Evolutionary conservation across 768 basidiomycete species (phyloP).

Genomic region (Rhizopogon vesiculosus): DNA sequence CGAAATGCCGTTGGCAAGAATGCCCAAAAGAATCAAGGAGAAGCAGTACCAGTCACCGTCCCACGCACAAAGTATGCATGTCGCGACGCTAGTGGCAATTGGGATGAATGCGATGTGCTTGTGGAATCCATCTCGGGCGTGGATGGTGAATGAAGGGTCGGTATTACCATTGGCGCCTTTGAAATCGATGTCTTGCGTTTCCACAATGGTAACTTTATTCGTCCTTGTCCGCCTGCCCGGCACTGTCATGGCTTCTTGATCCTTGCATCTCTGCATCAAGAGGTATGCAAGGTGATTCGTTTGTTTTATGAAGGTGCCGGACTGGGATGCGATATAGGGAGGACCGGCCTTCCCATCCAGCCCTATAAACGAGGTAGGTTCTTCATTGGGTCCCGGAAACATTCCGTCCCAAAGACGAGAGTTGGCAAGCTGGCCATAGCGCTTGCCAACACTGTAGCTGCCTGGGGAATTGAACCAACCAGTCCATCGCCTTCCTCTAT

Average conservation of each 20-base stretch:
- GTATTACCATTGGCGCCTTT: background rate
- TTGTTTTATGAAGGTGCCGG: slow-evolving; percentile 24
- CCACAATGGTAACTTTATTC: slow-evolving; percentile 17
- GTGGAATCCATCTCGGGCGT: slow-evolving; percentile 3
- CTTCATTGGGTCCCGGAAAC: slow-evolving; percentile 24
- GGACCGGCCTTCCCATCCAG: slow-evolving; percentile 25
- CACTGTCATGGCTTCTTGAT: background rate
- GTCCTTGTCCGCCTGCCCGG: slow-evolving; percentile 16
- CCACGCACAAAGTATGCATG: slow-evolving; percentile 19
- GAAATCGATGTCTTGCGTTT: slow-evolving; percentile 7
- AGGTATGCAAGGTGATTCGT: slow-evolving; percentile 28
- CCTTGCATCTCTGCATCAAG: slow-evolving; percentile 14
- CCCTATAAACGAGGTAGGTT: slow-evolving; percentile 21
- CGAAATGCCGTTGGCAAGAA: slow-evolving; percentile 24
- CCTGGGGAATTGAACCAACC: slow-evolving; percentile 35
- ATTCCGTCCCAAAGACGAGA: slow-evolving; percentile 26
- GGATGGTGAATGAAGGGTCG: background rate
- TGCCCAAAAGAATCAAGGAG: slow-evolving; percentile 25
- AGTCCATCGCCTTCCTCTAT: slow-evolving; percentile 24
- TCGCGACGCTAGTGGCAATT: slow-evolving; percentile 17
- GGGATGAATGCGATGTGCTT: slow-evolving; percentile 15
- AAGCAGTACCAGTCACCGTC: slow-evolving; percentile 27
- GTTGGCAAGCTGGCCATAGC: slow-evolving; percentile 24
- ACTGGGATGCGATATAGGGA: slow-evolving; percentile 18
- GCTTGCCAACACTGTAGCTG: slow-evolving; percentile 29